Conservation (phyloP, 805 yeast genomes). For the Wickerhamiella siamensis region DNA sequence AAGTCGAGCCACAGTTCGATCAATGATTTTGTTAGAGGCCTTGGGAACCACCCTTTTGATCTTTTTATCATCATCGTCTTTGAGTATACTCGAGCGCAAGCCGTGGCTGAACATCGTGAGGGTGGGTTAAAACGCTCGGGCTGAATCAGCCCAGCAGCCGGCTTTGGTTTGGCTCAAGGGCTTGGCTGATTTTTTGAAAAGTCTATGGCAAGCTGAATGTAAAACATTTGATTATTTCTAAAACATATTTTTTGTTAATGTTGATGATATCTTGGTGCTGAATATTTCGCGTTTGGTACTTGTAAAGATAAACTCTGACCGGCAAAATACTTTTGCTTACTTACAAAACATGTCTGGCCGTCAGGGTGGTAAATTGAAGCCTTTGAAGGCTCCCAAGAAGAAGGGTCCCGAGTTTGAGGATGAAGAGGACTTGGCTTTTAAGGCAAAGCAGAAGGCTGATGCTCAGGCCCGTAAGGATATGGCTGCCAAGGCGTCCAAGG, state of each 20-base stretch:
- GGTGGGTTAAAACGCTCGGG: background rate
- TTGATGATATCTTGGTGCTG: too few relatives aligned
- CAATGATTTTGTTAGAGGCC: constrained; percentile 71
- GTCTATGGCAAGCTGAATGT: too few relatives aligned
- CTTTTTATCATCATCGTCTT: constrained; percentile 63
- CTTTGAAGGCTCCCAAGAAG: constrained; percentile 71
- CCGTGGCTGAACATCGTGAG: constrained; percentile 1
- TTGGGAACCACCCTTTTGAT: constrained; percentile 83
- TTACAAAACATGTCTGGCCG: constrained; percentile 67
- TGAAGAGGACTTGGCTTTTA: constrained; percentile 82
- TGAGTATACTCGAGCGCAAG: constrained; percentile 18
- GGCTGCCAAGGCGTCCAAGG: constrained; percentile 73
- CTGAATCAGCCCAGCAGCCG: background rate
- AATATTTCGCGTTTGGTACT: too few relatives aligned
- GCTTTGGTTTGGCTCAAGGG: too few relatives aligned
- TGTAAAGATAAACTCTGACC: too few relatives aligned
- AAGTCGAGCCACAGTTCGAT: constrained; percentile 78
- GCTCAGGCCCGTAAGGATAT: constrained; percentile 86
- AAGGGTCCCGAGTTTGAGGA: constrained; percentile 53
- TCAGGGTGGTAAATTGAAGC: constrained; percentile 96
- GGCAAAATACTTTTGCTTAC: background rate
- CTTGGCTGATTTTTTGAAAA: too few relatives aligned
- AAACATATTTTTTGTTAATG: too few relatives aligned
- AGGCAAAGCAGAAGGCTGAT: constrained; percentile 88
- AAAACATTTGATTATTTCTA: too few relatives aligned